Conservation (phyloP, 2,329 filamentous ascomycete species). For the Xylaria sp. region DNA sequence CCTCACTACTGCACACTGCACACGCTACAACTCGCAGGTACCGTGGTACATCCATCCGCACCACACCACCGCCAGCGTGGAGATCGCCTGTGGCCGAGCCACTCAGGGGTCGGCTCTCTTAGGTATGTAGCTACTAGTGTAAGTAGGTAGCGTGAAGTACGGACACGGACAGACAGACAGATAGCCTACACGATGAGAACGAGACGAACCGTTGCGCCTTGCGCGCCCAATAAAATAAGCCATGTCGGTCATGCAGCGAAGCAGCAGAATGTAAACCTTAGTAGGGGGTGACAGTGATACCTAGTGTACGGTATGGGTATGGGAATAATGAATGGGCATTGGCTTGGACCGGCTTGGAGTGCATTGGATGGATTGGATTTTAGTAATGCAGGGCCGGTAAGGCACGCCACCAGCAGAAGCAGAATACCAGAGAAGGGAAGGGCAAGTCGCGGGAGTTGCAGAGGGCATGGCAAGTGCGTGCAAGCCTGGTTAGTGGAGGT, state of each 20-base stretch:
- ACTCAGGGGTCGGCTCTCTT: not conserved
- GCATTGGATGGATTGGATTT: too few species aligned
- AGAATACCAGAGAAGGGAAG: too few species aligned
- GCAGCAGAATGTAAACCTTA: not conserved
- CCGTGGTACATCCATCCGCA: not conserved
- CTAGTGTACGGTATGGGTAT: not conserved
- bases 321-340: not conserved
- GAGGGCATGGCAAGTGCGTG: too few species aligned
- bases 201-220: conserved; percentile 32
- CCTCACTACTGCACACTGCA: not conserved
- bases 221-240: conserved; percentile 32
- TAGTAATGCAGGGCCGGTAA: conserved; percentile 4
- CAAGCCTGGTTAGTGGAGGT: too few species aligned
- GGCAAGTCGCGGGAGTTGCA: too few species aligned
- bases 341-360: not conserved
- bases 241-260: conserved; percentile 28
- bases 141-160: too few species aligned
- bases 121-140: too few species aligned
- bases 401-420: not conserved
- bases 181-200: conserved; percentile 7
- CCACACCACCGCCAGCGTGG: not conserved
- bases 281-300: not conserved
- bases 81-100: not conserved
- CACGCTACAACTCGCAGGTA: not conserved
- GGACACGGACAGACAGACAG: not conserved